These are phyloP conservation scores for Boletus sp. DNA, from an alignment of 768 basidiomycete species.

Conservation along the genomic window DNA sequence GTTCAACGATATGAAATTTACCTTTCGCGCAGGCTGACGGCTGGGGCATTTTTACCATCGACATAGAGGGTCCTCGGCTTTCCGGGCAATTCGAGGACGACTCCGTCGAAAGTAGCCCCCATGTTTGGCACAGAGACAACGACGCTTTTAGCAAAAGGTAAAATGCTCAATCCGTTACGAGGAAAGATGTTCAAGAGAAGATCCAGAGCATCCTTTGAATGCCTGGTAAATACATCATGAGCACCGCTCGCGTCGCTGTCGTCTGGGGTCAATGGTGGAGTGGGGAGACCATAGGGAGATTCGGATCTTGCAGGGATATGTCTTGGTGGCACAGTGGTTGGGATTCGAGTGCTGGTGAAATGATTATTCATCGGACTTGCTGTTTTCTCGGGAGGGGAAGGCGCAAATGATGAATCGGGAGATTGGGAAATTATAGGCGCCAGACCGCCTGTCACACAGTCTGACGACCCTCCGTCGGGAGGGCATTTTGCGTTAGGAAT, in stretches of 20 bases:
- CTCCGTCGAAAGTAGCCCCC: constrained; percentile 69
- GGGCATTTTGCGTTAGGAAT: constrained; percentile 87
- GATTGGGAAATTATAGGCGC: constrained; percentile 56
- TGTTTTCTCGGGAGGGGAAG: constrained; percentile 26
- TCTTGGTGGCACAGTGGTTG: constrained; percentile 37
- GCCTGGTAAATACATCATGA: constrained; percentile 42
- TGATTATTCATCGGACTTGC: constrained; percentile 18
- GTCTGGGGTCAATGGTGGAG: constrained; percentile 81
- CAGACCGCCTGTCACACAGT: constrained; percentile 92
- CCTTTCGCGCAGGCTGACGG: constrained; percentile 83
- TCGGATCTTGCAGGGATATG: constrained; percentile 39
- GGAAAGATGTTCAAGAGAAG: constrained; percentile 81
- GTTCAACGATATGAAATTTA: constrained; percentile 28
- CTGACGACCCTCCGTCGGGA: constrained; percentile 92
- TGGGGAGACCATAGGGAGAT: constrained; percentile 47
- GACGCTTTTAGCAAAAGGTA: constrained; percentile 74
- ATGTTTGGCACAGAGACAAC: constrained; percentile 66
- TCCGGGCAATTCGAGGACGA: constrained; percentile 71
- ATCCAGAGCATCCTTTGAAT: constrained; percentile 64
- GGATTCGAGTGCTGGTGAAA: constrained; percentile 20
- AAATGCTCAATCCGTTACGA: constrained; percentile 58
- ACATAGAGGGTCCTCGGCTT: constrained; percentile 77
- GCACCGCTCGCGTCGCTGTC: constrained; percentile 44
- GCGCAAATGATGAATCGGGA: constrained; percentile 33
- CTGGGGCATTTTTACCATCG: constrained; percentile 76